These are phyloP conservation scores for Penicillium canariense DNA, from an alignment of 495 filamentous ascomycete species.

Conservation along the genomic window DNA sequence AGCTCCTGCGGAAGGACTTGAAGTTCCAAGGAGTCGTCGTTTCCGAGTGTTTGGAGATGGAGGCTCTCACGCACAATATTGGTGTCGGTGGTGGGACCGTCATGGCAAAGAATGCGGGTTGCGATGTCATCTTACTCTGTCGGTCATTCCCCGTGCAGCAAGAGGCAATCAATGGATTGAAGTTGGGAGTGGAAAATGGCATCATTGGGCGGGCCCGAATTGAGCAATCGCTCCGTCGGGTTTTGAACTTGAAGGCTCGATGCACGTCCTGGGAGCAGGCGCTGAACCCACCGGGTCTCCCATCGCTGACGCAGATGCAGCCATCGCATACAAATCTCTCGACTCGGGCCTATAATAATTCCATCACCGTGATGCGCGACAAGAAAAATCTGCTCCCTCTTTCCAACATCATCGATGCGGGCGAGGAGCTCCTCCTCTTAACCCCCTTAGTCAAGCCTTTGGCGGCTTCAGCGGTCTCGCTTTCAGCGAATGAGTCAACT, in stretches of 20 bases:
- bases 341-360: slow-evolving; percentile 77
- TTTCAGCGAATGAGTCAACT: slow-evolving; percentile 48
- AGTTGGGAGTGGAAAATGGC: slow-evolving; percentile 79
- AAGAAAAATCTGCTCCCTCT: slow-evolving; percentile 75
- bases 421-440: slow-evolving; percentile 77
- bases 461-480: slow-evolving; percentile 73
- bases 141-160: slow-evolving; percentile 81
- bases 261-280: slow-evolving; percentile 85
- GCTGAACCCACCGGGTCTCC: slow-evolving; percentile 71
- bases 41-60: slow-evolving; percentile 94
- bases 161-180: slow-evolving; percentile 81
- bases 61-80: slow-evolving; percentile 84
- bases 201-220: slow-evolving; percentile 76
- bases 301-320: slow-evolving; percentile 70
- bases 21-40: slow-evolving; percentile 89
- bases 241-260: slow-evolving; percentile 70
- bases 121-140: slow-evolving; percentile 81
- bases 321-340: slow-evolving; percentile 75
- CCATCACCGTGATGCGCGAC: slow-evolving; percentile 83
- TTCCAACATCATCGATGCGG: slow-evolving; percentile 70
- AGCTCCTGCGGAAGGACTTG: slow-evolving; percentile 74
- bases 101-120: slow-evolving; percentile 91
- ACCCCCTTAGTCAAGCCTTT: slow-evolving; percentile 85
- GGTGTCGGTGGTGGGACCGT: slow-evolving; percentile 89
- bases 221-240: slow-evolving; percentile 67